Conservation (phyloP, 1,139 yeast species). For the Arxiozyma bovina region DNA sequence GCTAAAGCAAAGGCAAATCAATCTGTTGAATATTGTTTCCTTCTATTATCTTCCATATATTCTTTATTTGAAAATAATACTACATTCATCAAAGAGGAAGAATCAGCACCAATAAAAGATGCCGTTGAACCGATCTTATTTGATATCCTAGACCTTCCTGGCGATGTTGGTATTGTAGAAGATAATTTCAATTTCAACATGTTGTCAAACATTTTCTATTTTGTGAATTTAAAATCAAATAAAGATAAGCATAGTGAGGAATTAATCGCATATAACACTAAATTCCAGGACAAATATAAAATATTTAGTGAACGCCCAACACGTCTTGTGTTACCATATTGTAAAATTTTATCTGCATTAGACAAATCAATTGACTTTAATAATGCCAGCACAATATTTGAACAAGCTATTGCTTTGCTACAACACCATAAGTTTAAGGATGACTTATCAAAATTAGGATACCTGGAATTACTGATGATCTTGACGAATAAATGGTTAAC, state of each 20-base stretch:
- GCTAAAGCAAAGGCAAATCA: conserved; percentile 10
- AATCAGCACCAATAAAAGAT: conserved; percentile 14
- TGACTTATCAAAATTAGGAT: conserved; percentile 39
- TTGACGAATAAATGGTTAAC: conserved; percentile 44
- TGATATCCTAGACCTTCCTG: conserved; percentile 6
- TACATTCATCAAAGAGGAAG: conserved; percentile 12
- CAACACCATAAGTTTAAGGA: background rate
- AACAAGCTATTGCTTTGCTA: conserved; percentile 14
- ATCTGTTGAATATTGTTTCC: conserved; percentile 23
- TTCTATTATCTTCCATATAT: conserved; percentile 24
- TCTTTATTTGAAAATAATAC: conserved; percentile 25
- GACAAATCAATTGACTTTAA: conserved; percentile 32
- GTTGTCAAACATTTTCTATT: conserved; percentile 22
- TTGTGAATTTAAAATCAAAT: conserved; percentile 17
- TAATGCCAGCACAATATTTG: conserved; percentile 9
- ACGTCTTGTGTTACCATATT: conserved; percentile 41
- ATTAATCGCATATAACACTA: conserved; percentile 13
- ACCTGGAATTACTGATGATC: conserved; percentile 51
- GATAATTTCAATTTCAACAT: conserved; percentile 27
- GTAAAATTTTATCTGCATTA: conserved; percentile 43
- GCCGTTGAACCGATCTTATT: conserved; percentile 18
- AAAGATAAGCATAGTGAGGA: conserved; percentile 13
- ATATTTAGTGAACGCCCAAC: conserved; percentile 32
- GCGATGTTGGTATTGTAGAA: conserved; percentile 10
- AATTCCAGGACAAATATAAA: conserved; percentile 17